phyloP scores from a whole-genome alignment of 208 protist genomes.

The Acanthamoeba lenticulata region DNA sequence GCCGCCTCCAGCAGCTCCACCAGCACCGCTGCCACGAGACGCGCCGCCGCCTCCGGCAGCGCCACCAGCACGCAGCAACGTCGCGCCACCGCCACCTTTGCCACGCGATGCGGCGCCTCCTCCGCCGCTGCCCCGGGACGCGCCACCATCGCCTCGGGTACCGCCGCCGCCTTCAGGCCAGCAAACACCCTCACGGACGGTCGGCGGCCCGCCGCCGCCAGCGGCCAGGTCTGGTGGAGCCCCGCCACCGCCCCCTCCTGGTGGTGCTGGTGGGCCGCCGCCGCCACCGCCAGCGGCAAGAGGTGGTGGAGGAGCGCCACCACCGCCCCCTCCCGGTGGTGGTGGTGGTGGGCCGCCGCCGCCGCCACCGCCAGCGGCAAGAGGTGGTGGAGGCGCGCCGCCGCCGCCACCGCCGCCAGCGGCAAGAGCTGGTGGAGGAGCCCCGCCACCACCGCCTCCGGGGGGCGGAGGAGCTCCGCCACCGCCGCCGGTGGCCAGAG shows the following conservation, averaged over 20 bases:
- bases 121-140: too few species aligned
- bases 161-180: too few species aligned
- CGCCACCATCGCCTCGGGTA: too few species aligned
- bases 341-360: background rate
- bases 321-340: background rate
- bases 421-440: background rate
- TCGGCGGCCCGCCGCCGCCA: background rate
- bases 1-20: too few species aligned
- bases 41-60: too few species aligned
- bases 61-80: too few species aligned
- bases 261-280: background rate
- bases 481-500: background rate
- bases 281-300: background rate
- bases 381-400: background rate
- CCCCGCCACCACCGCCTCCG: background rate
- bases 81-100: too few species aligned
- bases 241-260: background rate
- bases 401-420: background rate
- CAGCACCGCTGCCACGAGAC: too few species aligned
- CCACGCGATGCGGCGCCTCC: too few species aligned
- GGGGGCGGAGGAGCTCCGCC: background rate
- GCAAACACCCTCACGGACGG: too few species aligned
- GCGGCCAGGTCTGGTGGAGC: background rate
- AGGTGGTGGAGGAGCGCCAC: background rate
- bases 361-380: background rate